Conservation (phyloP, 1,284 basidiomycete genomes). For the Gastroboletus turbinatus region DNA sequence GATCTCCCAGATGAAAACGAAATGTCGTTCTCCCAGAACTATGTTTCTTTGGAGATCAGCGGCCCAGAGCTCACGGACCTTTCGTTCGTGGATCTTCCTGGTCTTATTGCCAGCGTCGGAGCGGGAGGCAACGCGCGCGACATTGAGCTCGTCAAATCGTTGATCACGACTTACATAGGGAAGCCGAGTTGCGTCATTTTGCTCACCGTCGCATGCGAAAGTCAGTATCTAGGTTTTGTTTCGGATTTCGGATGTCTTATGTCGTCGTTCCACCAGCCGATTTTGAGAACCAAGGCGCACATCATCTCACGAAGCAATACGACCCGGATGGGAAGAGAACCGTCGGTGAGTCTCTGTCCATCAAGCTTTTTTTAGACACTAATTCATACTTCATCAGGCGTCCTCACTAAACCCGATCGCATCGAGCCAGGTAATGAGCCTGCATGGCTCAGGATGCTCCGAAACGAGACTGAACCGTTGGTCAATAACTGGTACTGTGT, state of each 20-base stretch:
- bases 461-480: slow-evolving; percentile 54
- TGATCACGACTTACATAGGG: slow-evolving; percentile 60
- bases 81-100: slow-evolving; percentile 56
- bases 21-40: slow-evolving; percentile 61
- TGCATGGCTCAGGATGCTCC: slow-evolving; percentile 58
- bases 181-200: slow-evolving; percentile 68
- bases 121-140: slow-evolving; percentile 50
- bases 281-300: slow-evolving; percentile 73
- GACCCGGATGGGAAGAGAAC: slow-evolving; percentile 65
- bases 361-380: background rate
- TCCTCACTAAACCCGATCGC: slow-evolving; percentile 80
- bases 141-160: slow-evolving; percentile 59
- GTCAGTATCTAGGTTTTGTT: slow-evolving; percentile 36
- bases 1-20: slow-evolving; percentile 37
- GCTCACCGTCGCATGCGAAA: slow-evolving; percentile 71
- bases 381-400: slow-evolving; percentile 45
- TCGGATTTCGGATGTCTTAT: background rate
- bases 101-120: slow-evolving; percentile 64
- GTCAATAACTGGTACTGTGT: slow-evolving; percentile 73
- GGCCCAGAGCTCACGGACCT: slow-evolving; percentile 69
- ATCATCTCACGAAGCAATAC: slow-evolving; percentile 52
- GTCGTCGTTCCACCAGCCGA: slow-evolving; percentile 49
- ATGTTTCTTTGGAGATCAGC: slow-evolving; percentile 63
- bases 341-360: slow-evolving; percentile 49
- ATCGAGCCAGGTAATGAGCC: slow-evolving; percentile 62